Conservation (phyloP, 2,329 filamentous ascomycete species). For the Fusarium sp. region DNA sequence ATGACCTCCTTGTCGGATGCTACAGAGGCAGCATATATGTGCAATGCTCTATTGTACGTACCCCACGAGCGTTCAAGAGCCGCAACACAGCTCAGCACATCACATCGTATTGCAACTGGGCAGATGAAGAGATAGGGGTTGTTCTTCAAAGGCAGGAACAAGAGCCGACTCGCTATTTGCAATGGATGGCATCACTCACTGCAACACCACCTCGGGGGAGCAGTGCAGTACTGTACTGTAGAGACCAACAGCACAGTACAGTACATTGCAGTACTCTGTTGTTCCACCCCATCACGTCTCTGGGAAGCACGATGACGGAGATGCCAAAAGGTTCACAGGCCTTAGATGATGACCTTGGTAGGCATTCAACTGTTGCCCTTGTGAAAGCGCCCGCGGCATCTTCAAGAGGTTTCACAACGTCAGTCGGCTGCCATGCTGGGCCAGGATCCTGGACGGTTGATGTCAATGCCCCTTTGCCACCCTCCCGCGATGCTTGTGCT, state of each 20-base stretch:
- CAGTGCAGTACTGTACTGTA: background rate
- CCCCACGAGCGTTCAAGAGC: slow-evolving; percentile 28
- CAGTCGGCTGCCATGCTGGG: slow-evolving; percentile 36
- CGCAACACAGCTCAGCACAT: slow-evolving; percentile 4
- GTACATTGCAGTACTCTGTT: slow-evolving; percentile 4
- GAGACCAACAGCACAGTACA: too few relatives aligned
- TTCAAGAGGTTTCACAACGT: slow-evolving; percentile 41
- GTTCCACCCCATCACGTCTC: slow-evolving; percentile 34
- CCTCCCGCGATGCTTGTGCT: background rate
- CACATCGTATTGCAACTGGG: slow-evolving; percentile 7
- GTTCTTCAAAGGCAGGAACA: slow-evolving; percentile 5
- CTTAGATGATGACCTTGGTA: slow-evolving; percentile 18
- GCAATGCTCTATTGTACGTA: slow-evolving; percentile 18
- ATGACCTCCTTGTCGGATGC: slow-evolving; percentile 35
- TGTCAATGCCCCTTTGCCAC: slow-evolving; percentile 35
- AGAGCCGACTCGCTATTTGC: slow-evolving; percentile 32
- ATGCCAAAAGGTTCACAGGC: slow-evolving; percentile 34
- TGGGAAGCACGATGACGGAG: slow-evolving; percentile 44
- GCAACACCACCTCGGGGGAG: slow-evolving; percentile 37
- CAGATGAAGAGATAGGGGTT: slow-evolving; percentile 29
- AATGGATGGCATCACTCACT: slow-evolving; percentile 46
- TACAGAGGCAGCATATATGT: slow-evolving; percentile 19
- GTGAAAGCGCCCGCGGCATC: slow-evolving; percentile 35
- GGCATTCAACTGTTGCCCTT: slow-evolving; percentile 14
- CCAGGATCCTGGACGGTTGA: slow-evolving; percentile 37